Evolutionary conservation across 106 monocot genomes (phyloP).

Genomic region (Allium sativum): DNA sequence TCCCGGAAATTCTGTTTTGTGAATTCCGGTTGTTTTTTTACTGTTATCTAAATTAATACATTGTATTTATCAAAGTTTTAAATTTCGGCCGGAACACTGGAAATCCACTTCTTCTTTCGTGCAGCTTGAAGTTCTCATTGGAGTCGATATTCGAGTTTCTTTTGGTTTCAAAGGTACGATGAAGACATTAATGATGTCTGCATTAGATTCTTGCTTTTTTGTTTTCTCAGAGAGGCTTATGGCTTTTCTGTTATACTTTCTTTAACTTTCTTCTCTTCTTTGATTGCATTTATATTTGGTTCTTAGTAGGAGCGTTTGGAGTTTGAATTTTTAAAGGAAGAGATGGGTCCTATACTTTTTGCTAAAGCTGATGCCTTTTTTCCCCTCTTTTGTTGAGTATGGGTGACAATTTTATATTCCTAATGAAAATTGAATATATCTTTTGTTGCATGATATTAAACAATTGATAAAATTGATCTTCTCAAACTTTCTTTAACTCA

Average conservation of each 20-base stretch:
- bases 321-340: neutral
- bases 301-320: neutral
- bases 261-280: neutral
- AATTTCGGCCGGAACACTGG: too few relatives aligned
- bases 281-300: neutral
- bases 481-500: too few relatives aligned
- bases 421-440: too few relatives aligned
- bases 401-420: too few relatives aligned
- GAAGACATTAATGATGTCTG: neutral
- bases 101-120: slow-evolving; percentile 91
- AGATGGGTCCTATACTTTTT: neutral
- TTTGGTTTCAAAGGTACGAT: neutral
- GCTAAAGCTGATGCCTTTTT: slow-evolving; percentile 11
- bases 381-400: neutral
- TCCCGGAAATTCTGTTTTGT: too few relatives aligned
- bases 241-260: neutral
- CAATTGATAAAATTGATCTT: too few relatives aligned
- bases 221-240: neutral
- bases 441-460: too few relatives aligned
- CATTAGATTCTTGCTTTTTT: neutral
- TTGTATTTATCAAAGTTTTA: too few relatives aligned
- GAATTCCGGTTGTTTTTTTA: too few relatives aligned
- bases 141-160: slow-evolving; percentile 1
- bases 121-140: slow-evolving; percentile 67
- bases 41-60: too few relatives aligned